These are phyloP conservation scores for Penicillium egyptiacum DNA, from an alignment of 495 filamentous ascomycete genomes.

Conservation along the genomic window DNA sequence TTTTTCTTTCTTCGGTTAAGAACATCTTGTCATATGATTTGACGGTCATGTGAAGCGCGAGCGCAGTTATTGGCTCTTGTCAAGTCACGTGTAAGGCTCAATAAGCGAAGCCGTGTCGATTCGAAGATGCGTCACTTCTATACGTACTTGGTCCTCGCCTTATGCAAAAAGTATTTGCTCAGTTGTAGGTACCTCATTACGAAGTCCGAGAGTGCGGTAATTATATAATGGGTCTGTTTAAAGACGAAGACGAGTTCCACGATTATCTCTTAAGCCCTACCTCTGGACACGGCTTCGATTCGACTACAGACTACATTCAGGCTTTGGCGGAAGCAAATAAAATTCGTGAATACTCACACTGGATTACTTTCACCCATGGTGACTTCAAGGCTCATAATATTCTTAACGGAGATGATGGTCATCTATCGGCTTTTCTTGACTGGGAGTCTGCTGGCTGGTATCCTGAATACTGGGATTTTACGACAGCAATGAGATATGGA, in stretches of 20 bases:
- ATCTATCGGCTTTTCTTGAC: slow-evolving; percentile 52
- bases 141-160: slow-evolving; percentile 21
- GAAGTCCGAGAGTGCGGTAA: slow-evolving; percentile 17
- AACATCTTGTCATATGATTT: no score
- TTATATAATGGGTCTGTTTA: slow-evolving; percentile 23
- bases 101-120: no score
- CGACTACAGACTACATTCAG: slow-evolving; percentile 20
- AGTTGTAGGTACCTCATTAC: slow-evolving; percentile 10
- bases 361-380: slow-evolving; percentile 47
- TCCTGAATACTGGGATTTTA: slow-evolving; percentile 57
- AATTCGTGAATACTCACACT: slow-evolving; percentile 18
- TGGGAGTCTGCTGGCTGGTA: slow-evolving; percentile 56
- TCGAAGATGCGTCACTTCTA: slow-evolving; percentile 17
- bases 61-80: no score
- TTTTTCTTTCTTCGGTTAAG: no score
- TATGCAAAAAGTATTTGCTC: slow-evolving; percentile 14
- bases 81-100: no score
- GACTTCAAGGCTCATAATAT: slow-evolving; percentile 53
- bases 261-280: slow-evolving; percentile 17
- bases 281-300: slow-evolving; percentile 16
- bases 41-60: no score
- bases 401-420: slow-evolving; percentile 39
- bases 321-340: slow-evolving; percentile 21
- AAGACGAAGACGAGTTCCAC: slow-evolving; percentile 13
- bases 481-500: slow-evolving; percentile 32